phyloP scores from a whole-genome alignment of 331 rosid species.

The Malus hybrid region DNA sequence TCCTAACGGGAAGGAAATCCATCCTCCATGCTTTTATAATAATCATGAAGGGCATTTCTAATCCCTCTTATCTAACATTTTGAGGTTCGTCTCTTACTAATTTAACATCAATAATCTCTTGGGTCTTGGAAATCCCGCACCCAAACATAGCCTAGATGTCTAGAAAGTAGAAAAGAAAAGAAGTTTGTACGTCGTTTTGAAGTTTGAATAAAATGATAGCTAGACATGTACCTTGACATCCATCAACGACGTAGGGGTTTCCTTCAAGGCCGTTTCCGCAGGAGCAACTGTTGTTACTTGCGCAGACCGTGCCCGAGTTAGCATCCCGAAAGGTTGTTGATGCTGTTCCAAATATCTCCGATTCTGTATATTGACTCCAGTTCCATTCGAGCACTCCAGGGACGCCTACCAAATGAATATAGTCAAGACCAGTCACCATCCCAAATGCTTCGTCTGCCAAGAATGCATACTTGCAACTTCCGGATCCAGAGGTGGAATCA shows the following conservation, averaged over 20 bases:
- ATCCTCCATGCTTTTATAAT: no score
- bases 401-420: not conserved
- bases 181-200: not conserved
- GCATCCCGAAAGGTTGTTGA: no score
- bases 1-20: no score
- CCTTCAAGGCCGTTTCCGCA: not conserved
- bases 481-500: no score
- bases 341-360: not conserved
- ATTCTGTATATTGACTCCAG: not conserved
- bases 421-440: not conserved
- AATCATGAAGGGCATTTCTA: no score
- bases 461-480: slow-evolving; percentile 6
- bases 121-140: no score
- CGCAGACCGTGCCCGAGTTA: not conserved
- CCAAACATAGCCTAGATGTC: no score
- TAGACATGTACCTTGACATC: not conserved
- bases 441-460: not conserved
- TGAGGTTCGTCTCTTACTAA: no score
- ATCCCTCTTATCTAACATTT: no score
- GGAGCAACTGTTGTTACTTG: not conserved
- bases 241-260: slow-evolving; percentile 1
- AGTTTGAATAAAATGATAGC: not conserved
- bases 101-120: no score
- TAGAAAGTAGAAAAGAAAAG: no score
- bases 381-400: not conserved